phyloP scores from a whole-genome alignment of 768 basidiomycete genomes.

The Boletus insuetus region DNA sequence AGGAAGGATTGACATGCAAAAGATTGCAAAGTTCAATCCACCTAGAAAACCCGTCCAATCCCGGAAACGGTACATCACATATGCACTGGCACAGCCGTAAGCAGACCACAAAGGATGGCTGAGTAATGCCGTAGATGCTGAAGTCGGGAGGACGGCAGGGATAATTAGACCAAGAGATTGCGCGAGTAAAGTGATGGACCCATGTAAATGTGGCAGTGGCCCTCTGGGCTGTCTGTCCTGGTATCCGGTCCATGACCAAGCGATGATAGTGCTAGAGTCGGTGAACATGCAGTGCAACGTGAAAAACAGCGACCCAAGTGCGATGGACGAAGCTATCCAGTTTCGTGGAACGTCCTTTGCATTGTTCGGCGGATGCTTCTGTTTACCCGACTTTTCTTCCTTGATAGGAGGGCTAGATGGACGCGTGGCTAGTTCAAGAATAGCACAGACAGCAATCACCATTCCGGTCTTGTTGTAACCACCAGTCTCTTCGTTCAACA shows the following conservation, averaged over 20 bases:
- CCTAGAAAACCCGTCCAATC: slow-evolving; percentile 72
- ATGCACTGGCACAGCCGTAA: slow-evolving; percentile 51
- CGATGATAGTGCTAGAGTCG: slow-evolving; percentile 74
- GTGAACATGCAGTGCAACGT: slow-evolving; percentile 68
- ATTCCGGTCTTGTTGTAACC: slow-evolving; percentile 72
- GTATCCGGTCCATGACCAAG: slow-evolving; percentile 92
- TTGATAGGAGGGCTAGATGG: slow-evolving; percentile 18
- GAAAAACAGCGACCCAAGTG: slow-evolving; percentile 69
- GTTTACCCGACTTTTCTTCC: neutral
- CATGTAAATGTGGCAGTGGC: slow-evolving; percentile 70
- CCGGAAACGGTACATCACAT: slow-evolving; percentile 54
- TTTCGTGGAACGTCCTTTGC: slow-evolving; percentile 11
- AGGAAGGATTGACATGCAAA: slow-evolving; percentile 65
- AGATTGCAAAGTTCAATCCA: slow-evolving; percentile 60
- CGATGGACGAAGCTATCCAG: slow-evolving; percentile 46
- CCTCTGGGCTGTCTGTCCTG: slow-evolving; percentile 57
- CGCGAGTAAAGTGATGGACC: slow-evolving; percentile 62
- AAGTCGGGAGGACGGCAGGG: slow-evolving; percentile 31
- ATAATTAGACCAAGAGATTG: slow-evolving; percentile 57
- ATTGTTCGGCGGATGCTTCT: neutral
- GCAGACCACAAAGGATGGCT: slow-evolving; percentile 51
- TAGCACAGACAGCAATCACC: slow-evolving; percentile 51
- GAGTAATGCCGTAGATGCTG: slow-evolving; percentile 27
- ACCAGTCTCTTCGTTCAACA: slow-evolving; percentile 61
- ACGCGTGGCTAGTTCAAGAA: slow-evolving; percentile 54